phyloP scores from a whole-genome alignment of 2,329 filamentous ascomycete genomes.

The Botrytis byssoidea region DNA sequence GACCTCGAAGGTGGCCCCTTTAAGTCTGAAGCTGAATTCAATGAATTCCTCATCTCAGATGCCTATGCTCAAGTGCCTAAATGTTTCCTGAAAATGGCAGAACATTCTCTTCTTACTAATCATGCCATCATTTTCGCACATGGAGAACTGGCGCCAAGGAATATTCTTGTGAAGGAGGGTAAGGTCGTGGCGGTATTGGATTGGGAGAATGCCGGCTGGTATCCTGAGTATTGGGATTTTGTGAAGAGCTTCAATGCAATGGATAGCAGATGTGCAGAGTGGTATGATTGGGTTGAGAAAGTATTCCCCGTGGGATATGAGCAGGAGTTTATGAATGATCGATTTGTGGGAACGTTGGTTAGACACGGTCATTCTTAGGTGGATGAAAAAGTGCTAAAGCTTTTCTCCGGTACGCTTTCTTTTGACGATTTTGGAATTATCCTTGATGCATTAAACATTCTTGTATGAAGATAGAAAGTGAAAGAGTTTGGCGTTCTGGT shows the following conservation, averaged over 20 bases:
- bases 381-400: no score
- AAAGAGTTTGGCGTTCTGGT: background rate
- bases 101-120: slow-evolving; percentile 4
- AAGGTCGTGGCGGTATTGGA: slow-evolving; percentile 12
- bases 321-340: slow-evolving; percentile 22
- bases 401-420: background rate
- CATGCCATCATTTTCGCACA: slow-evolving; percentile 19
- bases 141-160: slow-evolving; percentile 19
- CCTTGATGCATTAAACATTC: background rate
- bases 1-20: slow-evolving; percentile 23
- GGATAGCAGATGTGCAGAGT: slow-evolving; percentile 9
- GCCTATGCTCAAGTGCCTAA: background rate
- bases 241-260: slow-evolving; percentile 17
- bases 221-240: slow-evolving; percentile 24
- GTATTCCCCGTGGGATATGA: slow-evolving; percentile 16
- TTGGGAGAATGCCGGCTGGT: slow-evolving; percentile 23
- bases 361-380: slow-evolving; percentile 15
- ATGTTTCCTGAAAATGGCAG: slow-evolving; percentile 4
- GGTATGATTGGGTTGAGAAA: slow-evolving; percentile 19
- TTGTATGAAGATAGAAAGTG: background rate
- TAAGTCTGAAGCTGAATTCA: slow-evolving; percentile 23
- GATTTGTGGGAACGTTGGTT: slow-evolving; percentile 18
- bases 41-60: slow-evolving; percentile 20
- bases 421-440: background rate
- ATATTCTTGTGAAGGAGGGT: slow-evolving; percentile 18